Conservation (phyloP, 768 basidiomycete genomes). For the Lactarius quietus region DNA sequence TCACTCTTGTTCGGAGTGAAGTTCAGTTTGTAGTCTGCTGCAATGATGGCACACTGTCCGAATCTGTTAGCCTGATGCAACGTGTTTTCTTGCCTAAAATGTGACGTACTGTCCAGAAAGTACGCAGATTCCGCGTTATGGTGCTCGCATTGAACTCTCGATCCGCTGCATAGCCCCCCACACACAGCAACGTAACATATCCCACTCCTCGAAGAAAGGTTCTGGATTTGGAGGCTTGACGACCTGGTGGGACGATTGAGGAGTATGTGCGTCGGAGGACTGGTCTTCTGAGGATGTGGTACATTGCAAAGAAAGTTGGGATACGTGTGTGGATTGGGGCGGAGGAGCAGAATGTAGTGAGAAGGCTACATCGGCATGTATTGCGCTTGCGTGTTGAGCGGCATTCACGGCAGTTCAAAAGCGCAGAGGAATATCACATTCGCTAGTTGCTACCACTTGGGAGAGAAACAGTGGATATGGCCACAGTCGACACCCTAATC, state of each 20-base stretch:
- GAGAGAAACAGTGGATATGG: not conserved
- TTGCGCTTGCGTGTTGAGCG: not conserved
- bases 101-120: constrained; percentile 46
- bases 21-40: constrained; percentile 84
- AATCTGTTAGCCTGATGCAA: not conserved
- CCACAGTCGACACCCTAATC: not conserved
- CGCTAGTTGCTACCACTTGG: too few relatives aligned
- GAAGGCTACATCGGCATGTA: not conserved
- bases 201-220: constrained; percentile 28
- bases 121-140: constrained; percentile 44
- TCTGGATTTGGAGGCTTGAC: not conserved
- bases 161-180: constrained; percentile 39
- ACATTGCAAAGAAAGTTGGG: not conserved
- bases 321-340: not conserved
- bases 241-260: not conserved
- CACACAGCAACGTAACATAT: constrained; percentile 31
- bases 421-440: not conserved
- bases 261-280: not conserved
- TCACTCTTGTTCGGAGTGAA: constrained; percentile 71
- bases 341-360: not conserved
- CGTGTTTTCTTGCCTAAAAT: not conserved
- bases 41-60: constrained; percentile 60
- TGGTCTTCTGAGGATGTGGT: not conserved
- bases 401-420: not conserved
- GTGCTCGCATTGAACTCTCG: constrained; percentile 48